phyloP scores from a whole-genome alignment of 495 filamentous ascomycete species.

The Barbatosphaeria neglecta region DNA sequence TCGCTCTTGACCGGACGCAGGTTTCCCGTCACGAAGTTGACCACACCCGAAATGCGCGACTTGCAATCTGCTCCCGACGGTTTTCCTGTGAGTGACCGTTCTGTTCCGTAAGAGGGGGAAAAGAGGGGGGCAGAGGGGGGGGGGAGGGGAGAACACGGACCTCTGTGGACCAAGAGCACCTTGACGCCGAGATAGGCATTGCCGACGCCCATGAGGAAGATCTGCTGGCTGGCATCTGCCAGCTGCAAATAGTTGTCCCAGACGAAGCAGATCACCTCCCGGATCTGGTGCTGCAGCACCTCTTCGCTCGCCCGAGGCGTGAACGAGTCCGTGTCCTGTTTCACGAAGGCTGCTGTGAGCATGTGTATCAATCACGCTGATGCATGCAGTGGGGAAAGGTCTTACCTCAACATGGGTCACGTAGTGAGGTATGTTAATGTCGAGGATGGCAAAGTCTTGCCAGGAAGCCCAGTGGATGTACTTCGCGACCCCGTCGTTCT shows the following conservation, averaged over 20 bases:
- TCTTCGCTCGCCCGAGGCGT: conserved; percentile 19
- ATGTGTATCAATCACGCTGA: no score
- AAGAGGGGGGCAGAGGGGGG: background rate
- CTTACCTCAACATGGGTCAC: conserved; percentile 45
- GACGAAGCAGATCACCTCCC: conserved; percentile 71
- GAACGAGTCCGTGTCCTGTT: conserved; percentile 20
- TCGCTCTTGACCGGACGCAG: conserved; percentile 56
- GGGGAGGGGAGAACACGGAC: conserved; percentile 22
- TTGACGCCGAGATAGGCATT: conserved; percentile 59
- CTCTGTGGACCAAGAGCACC: conserved; percentile 55
- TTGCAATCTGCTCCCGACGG: conserved; percentile 27
- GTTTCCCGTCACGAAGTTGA: conserved; percentile 50
- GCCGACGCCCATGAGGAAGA: conserved; percentile 79
- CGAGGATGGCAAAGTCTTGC: conserved; percentile 68
- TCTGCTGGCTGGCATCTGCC: conserved; percentile 47
- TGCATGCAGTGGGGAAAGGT: no score
- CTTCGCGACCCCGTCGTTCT: conserved; percentile 66
- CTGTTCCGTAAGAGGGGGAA: no score
- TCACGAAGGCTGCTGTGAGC: no score
- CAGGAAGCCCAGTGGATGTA: conserved; percentile 74
- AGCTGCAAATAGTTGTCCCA: conserved; percentile 98
- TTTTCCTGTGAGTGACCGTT: conserved; percentile 1
- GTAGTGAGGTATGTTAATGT: conserved; percentile 77
- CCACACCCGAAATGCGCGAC: conserved; percentile 31
- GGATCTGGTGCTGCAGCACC: conserved; percentile 41